Conservation (phyloP, 106 monocot genomes). For the Dendrobium nobile region DNA sequence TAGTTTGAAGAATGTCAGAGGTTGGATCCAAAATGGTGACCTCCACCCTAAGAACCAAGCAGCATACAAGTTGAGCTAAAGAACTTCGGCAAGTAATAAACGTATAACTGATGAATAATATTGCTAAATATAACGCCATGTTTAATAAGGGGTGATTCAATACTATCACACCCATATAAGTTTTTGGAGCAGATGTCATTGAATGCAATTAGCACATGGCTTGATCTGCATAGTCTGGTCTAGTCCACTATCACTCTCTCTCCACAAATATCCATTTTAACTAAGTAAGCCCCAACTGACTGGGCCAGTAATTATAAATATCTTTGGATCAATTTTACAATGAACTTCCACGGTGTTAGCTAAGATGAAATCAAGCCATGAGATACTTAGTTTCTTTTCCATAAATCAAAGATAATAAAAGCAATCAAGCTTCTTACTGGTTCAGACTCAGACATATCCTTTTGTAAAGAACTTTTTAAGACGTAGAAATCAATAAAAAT, state of each 20-base stretch:
- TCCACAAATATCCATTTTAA: neutral
- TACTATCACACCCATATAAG: conserved; percentile 2
- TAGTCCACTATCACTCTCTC: neutral
- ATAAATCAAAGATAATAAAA: conserved; percentile 1
- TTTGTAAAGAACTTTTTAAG: conserved; percentile 58
- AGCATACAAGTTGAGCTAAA: too few species aligned
- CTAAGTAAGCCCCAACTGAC: neutral
- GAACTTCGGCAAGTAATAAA: neutral
- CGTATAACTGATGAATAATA: neutral
- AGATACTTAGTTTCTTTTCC: neutral
- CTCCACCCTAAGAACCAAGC: too few species aligned
- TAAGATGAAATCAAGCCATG: neutral
- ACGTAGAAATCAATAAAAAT: conserved; percentile 77
- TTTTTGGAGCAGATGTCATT: neutral
- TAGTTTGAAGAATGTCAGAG: too few species aligned
- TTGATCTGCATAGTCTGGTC: neutral
- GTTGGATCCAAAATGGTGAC: too few species aligned
- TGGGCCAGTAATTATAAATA: neutral
- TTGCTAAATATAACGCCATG: neutral
- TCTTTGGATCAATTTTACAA: neutral
- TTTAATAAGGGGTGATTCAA: neutral
- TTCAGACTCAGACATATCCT: conserved; percentile 37
- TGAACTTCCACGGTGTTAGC: neutral
- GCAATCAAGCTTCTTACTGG: conserved; percentile 29
- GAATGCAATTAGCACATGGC: neutral